Conservation (phyloP, 2,329 filamentous ascomycete species). For the Fusarium falciforme region DNA sequence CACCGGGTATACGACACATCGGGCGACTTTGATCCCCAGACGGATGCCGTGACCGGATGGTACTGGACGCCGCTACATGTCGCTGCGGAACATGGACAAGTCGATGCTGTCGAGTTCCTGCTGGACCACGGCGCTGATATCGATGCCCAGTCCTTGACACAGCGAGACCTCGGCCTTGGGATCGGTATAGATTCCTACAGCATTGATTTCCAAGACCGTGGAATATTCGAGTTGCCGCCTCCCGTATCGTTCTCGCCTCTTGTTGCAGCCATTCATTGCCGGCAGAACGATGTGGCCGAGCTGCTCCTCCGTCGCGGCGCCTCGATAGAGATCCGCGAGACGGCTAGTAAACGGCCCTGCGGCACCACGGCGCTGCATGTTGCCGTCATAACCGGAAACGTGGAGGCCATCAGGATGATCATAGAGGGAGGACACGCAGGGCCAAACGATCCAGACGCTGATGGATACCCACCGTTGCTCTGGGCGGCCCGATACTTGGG, state of each 20-base stretch:
- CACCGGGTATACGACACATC: neutral
- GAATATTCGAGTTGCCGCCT: conserved; percentile 8
- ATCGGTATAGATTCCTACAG: neutral
- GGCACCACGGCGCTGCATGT: conserved; percentile 23
- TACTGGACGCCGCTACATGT: conserved; percentile 7
- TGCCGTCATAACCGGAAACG: conserved; percentile 15
- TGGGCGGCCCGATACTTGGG: conserved; percentile 24
- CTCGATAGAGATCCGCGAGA: conserved; percentile 15
- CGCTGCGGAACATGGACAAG: neutral
- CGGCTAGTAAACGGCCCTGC: neutral
- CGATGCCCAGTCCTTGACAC: conserved; percentile 5
- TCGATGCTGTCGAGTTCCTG: conserved; percentile 13
- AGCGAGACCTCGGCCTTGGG: neutral
- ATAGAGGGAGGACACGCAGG: conserved; percentile 14
- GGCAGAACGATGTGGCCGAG: neutral
- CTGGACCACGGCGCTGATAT: conserved; percentile 10
- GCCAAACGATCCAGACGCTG: conserved; percentile 19
- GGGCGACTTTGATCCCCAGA: neutral
- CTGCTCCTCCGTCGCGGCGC: conserved; percentile 17
- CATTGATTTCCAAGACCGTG: conserved; percentile 19
- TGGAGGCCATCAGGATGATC: conserved; percentile 2
- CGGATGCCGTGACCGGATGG: neutral
- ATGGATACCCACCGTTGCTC: conserved; percentile 19
- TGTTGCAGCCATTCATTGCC: conserved; percentile 12
- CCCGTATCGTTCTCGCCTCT: conserved; percentile 22